These are phyloP conservation scores for Pleoardoris graminearum DNA, from an alignment of 2,329 filamentous ascomycete species.

Conservation along the genomic window DNA sequence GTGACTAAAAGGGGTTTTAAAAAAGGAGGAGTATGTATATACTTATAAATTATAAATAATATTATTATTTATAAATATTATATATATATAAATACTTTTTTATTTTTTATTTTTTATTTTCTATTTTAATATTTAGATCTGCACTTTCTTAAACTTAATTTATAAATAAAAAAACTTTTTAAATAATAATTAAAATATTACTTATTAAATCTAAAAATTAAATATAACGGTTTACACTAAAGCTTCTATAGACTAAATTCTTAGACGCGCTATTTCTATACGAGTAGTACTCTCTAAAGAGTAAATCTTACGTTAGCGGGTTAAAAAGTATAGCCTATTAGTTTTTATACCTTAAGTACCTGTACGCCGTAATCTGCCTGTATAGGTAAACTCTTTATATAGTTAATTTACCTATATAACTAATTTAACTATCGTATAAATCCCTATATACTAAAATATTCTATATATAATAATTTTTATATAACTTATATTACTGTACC, in stretches of 20 bases:
- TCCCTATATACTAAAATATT: not conserved
- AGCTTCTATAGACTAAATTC: not conserved
- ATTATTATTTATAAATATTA: too few species aligned
- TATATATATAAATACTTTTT: too few species aligned
- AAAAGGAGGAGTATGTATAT: too few species aligned
- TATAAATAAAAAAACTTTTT: not conserved
- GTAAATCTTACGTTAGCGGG: not conserved
- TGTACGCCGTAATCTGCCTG: not conserved
- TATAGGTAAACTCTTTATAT: not conserved
- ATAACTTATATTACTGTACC: not conserved
- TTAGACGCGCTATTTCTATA: not conserved
- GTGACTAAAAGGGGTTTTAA: too few species aligned
- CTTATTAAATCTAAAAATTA: not conserved
- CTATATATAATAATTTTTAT: not conserved
- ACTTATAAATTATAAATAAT: too few species aligned
- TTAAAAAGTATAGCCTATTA: not conserved
- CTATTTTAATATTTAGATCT: not conserved
- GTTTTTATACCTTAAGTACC: not conserved
- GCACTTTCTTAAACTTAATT: not conserved
- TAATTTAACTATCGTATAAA: not conserved
- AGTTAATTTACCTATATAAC: not conserved
- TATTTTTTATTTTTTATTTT: too few species aligned
- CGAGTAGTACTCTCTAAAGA: not conserved
- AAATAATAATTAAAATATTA: not conserved
- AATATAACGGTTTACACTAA: not conserved